Evolutionary conservation across 768 basidiomycete genomes (phyloP).

Genomic region (Lactarius hatsudake): DNA sequence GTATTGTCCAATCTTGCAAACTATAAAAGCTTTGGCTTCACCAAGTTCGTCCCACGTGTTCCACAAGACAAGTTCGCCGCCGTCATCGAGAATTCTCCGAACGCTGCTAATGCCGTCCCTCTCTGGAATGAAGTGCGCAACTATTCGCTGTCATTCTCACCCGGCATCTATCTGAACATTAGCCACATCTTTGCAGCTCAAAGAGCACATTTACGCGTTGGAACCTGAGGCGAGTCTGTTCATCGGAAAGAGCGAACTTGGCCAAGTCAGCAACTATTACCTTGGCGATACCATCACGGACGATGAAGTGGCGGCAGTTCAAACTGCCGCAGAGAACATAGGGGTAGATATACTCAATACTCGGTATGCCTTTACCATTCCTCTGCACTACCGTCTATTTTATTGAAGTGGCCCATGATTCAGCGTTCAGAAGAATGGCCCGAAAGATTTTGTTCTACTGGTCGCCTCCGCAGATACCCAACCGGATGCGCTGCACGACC

Average conservation of each 20-base stretch:
- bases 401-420: not conserved
- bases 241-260: slow-evolving; percentile 76
- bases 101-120: slow-evolving; percentile 49
- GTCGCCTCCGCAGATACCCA: slow-evolving; percentile 64
- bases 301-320: slow-evolving; percentile 73
- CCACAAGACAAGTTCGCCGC: slow-evolving; percentile 57
- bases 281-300: slow-evolving; percentile 70
- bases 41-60: slow-evolving; percentile 80
- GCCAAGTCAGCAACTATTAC: slow-evolving; percentile 86
- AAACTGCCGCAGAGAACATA: slow-evolving; percentile 70
- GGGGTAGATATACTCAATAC: slow-evolving; percentile 81
- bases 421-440: slow-evolving; percentile 70
- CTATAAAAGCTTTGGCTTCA: slow-evolving; percentile 80
- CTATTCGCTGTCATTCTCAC: not conserved
- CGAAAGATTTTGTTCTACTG: slow-evolving; percentile 61
- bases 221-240: slow-evolving; percentile 63
- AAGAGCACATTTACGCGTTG: slow-evolving; percentile 68
- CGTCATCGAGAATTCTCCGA: slow-evolving; percentile 59
- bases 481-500: slow-evolving; percentile 42
- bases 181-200: slow-evolving; percentile 46
- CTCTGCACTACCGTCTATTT: not conserved
- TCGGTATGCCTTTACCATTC: slow-evolving; percentile 44
- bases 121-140: slow-evolving; percentile 61
- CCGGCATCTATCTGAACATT: not conserved
- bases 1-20: slow-evolving; percentile 66